Evolutionary conservation across 148 eudicot species (phyloP), one percentile per base, ranked within the genome.

Genomic region (Polygonum aviculare): DNA sequence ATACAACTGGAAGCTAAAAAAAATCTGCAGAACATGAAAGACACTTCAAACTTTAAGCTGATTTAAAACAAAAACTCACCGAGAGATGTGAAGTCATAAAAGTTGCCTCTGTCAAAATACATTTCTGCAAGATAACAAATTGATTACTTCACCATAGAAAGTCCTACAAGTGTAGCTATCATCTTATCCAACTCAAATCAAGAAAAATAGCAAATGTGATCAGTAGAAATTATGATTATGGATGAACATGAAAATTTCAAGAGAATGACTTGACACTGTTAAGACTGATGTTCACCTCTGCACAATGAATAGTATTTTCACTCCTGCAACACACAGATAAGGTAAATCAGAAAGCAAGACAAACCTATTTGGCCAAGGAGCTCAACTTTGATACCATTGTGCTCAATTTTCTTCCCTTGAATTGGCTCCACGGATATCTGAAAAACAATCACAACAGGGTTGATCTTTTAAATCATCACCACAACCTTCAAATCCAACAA

Each of bases 331-430:
- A 54, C 60, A 22, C 67, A 59, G 15, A 26, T 5, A 60, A 60
- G 15, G 9, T 26, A 12, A 10, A 7, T 22, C 14, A 31, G 33
- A 5, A 63, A 33, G 71, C 35, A n/a, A 33, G 67, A 55, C 69
- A 14, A 38, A 95, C 98, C 98, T 81, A 95, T 95, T 85, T 95
- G 98, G 19, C 98, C 98, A 77, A 95, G 96, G 77, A 95, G 98
- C 87, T 95, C 98, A 77, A 95, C 86, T 80, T 95, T 95, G 45
- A 92, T 92, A 77, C 98, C 98, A 82, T 92, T 92, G 80, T 95
- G 98, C 80, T 95, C 98, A 79, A 95, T 89, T 84, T 92, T 95
- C 81, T 95, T 95, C 74, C 97, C 98, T 85, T 87, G 93, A 75
- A 88, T 90, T 52, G 98, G 98, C 86, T 92, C 97, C 35, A 92